A percentile compares a stretch with the other conserved stretches of the same genome.
phyloP scores from a whole-genome alignment of 345 rosid species.

The Acer campestre region DNA sequence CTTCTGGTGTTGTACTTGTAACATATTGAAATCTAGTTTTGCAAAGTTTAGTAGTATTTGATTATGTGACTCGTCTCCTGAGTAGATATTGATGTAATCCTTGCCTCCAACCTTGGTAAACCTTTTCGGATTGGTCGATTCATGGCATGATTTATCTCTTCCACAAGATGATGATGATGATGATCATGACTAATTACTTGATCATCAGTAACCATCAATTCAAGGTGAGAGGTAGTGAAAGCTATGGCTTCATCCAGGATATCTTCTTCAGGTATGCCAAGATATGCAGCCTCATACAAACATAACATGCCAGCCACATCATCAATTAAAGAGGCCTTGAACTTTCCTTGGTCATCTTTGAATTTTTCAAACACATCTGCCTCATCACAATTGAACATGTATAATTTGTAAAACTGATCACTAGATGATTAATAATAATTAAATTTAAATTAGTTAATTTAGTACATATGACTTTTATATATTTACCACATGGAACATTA shows the following conservation, averaged over 20 bases:
- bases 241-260: constrained; percentile 24
- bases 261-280: constrained; percentile 16
- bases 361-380: not conserved
- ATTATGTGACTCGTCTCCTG: constrained; percentile 7
- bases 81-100: constrained; percentile 25
- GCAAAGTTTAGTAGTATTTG: constrained; percentile 18
- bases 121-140: constrained; percentile 14
- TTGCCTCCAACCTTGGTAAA: constrained; percentile 20
- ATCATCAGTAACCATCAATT: not conserved
- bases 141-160: not conserved
- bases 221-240: constrained; percentile 17
- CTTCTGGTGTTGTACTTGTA: constrained; percentile 15
- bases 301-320: constrained; percentile 21
- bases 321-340: not conserved
- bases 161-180: no score
- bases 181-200: not conserved
- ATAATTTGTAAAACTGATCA: no score
- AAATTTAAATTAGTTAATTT: no score
- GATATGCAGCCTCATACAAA: constrained; percentile 20
- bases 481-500: constrained; percentile 19
- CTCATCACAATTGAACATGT: not conserved
- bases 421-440: no score
- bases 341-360: constrained; percentile 19
- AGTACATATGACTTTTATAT: not conserved
- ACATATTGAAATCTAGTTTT: constrained; percentile 35